phyloP scores from a whole-genome alignment of 257 asterid genomes.

The Solanum bulbocastanum region DNA sequence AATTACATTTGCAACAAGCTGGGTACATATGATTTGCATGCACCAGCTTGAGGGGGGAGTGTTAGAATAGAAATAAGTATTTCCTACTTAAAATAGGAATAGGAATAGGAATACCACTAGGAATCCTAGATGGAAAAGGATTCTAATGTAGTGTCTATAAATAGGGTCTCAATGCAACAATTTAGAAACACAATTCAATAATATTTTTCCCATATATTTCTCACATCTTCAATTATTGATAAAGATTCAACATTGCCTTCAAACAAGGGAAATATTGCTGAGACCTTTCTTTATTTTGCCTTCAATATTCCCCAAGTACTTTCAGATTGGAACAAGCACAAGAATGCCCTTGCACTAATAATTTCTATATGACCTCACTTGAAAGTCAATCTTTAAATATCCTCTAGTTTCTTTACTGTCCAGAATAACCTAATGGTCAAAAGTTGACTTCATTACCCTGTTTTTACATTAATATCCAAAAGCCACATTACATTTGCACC shows the following conservation, averaged over 20 bases:
- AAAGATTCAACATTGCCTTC: neutral
- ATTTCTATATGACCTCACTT: neutral
- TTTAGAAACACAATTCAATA: too few species aligned
- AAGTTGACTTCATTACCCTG: neutral
- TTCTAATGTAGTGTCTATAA: too few species aligned
- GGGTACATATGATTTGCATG: too few species aligned
- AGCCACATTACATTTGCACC: neutral
- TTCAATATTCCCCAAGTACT: neutral
- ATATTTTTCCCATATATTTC: too few species aligned
- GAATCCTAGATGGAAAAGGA: too few species aligned
- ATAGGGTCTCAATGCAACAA: too few species aligned
- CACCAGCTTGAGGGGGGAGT: too few species aligned
- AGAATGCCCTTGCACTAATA: neutral
- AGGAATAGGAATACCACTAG: too few species aligned
- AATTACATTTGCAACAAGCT: too few species aligned
- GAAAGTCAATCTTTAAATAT: neutral
- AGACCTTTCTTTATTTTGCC: neutral
- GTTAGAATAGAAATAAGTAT: too few species aligned
- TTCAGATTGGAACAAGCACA: neutral
- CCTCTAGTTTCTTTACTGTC: neutral
- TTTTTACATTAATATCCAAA: neutral
- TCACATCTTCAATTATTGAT: neutral
- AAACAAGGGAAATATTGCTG: neutral
- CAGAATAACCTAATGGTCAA: neutral
- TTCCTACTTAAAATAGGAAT: too few species aligned